These are phyloP conservation scores for Encephalitozoon intestinalis DNA, from an alignment of 371 early-diverging fungal species.

Conservation along the genomic window DNA sequence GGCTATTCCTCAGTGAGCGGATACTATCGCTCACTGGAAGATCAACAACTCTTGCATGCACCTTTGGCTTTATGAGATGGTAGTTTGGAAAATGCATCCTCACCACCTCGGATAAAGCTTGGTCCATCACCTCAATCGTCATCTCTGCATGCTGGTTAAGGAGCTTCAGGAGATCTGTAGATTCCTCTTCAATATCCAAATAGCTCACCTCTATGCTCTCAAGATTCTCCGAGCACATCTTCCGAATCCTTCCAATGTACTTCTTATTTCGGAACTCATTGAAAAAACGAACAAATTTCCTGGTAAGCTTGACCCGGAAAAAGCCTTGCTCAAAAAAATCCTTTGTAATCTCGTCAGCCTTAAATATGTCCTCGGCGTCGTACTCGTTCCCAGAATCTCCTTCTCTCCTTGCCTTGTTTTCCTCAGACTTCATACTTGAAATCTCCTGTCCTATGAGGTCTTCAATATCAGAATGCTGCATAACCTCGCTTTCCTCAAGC, in stretches of 20 bases:
- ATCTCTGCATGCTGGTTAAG: constrained; percentile 26
- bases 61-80: constrained; percentile 71
- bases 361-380: constrained; percentile 8
- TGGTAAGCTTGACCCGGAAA: constrained; percentile 24
- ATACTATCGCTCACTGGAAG: constrained; percentile 74
- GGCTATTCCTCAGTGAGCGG: constrained; percentile 73
- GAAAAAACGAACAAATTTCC: constrained; percentile 43
- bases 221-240: constrained; percentile 58
- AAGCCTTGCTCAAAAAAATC: constrained; percentile 28
- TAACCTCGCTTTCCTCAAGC: constrained; percentile 2
- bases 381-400: neutral
- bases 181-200: constrained; percentile 45
- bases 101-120: constrained; percentile 78
- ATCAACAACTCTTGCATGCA: constrained; percentile 83
- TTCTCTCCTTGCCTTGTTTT: neutral
- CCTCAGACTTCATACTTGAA: neutral
- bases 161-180: neutral
- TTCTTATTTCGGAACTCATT: constrained; percentile 35
- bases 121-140: constrained; percentile 69
- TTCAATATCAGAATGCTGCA: constrained; percentile 32
- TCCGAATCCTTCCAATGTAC: constrained; percentile 52
- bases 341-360: constrained; percentile 2
- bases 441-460: neutral
- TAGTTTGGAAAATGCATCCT: constrained; percentile 79
- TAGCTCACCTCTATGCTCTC: constrained; percentile 56